phyloP scores from a whole-genome alignment of 495 filamentous ascomycete genomes.

The Penicillium daleae region DNA sequence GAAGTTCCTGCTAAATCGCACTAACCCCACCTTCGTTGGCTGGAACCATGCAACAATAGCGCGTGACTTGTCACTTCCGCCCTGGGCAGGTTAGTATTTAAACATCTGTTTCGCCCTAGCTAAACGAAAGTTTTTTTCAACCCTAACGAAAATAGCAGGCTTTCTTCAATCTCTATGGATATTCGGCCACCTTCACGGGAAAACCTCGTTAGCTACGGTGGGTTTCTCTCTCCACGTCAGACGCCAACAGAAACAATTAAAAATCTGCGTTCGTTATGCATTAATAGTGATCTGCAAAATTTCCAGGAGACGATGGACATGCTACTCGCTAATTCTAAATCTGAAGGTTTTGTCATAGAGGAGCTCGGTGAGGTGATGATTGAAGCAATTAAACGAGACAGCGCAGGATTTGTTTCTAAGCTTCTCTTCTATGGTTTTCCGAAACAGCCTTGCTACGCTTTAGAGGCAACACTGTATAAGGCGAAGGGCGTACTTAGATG shows the following conservation, averaged over 20 bases:
- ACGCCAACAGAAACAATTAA: slow-evolving; percentile 10
- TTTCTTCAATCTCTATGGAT: slow-evolving; percentile 16
- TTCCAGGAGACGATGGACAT: slow-evolving; percentile 12
- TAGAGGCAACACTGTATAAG: background rate
- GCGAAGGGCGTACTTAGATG: slow-evolving; percentile 7
- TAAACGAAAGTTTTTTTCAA: too few species aligned
- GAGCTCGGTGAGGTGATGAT: slow-evolving; percentile 19
- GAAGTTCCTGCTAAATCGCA: too few species aligned
- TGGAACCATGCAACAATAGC: too few species aligned
- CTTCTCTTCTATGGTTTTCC: slow-evolving; percentile 8
- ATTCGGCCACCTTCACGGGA: slow-evolving; percentile 13
- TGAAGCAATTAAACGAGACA: slow-evolving; percentile 18
- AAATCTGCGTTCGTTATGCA: slow-evolving; percentile 11
- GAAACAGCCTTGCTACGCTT: slow-evolving; percentile 6
- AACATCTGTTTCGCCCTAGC: too few species aligned
- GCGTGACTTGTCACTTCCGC: too few species aligned
- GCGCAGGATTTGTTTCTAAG: slow-evolving; percentile 3
- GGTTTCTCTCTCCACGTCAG: background rate
- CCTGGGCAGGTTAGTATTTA: too few species aligned
- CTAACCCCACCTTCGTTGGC: too few species aligned
- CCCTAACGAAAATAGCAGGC: too few species aligned
- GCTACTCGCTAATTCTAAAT: too few species aligned
- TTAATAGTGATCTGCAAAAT: slow-evolving; percentile 3
- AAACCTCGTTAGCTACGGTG: slow-evolving; percentile 10
- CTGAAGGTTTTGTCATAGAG: slow-evolving; percentile 10